phyloP scores from a whole-genome alignment of 2,329 filamentous ascomycete genomes.

The Escovopsis weberi region DNA sequence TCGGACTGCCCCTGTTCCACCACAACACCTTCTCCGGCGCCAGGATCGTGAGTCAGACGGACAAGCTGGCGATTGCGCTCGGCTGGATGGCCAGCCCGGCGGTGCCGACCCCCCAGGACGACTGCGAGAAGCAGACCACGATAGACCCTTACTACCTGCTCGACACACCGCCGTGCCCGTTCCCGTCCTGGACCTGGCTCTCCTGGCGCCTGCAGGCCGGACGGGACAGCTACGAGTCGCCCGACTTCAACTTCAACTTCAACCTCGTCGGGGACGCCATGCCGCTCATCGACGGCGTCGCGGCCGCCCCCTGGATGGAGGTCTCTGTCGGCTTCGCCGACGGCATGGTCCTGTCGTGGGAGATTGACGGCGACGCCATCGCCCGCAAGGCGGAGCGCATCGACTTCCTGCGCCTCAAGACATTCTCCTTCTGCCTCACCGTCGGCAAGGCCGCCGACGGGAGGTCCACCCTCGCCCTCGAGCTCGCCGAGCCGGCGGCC shows the following conservation, averaged over 20 bases:
- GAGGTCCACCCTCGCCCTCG: background rate
- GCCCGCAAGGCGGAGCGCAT: constrained; percentile 12
- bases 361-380: constrained; percentile 20
- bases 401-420: constrained; percentile 19
- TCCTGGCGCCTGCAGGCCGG: constrained; percentile 18
- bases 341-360: constrained; percentile 20
- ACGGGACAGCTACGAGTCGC: constrained; percentile 6
- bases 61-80: constrained; percentile 20
- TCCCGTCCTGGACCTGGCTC: constrained; percentile 25
- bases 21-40: constrained; percentile 15
- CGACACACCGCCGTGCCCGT: constrained; percentile 8
- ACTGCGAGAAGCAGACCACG: constrained; percentile 1
- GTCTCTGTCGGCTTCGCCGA: constrained; percentile 21
- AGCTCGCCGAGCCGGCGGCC: constrained; percentile 4
- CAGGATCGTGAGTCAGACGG: constrained; percentile 16
- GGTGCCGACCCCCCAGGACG: constrained; percentile 8
- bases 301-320: constrained; percentile 18
- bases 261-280: constrained; percentile 16
- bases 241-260: constrained; percentile 13
- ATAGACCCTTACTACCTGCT: constrained; percentile 14
- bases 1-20: constrained; percentile 22
- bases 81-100: constrained; percentile 19
- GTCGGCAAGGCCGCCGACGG: constrained; percentile 7
- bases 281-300: constrained; percentile 15
- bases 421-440: constrained; percentile 19